Base-by-base conservation (phyloP, 2,329 filamentous ascomycete genomes). In the Cadophora gregata region DNA sequence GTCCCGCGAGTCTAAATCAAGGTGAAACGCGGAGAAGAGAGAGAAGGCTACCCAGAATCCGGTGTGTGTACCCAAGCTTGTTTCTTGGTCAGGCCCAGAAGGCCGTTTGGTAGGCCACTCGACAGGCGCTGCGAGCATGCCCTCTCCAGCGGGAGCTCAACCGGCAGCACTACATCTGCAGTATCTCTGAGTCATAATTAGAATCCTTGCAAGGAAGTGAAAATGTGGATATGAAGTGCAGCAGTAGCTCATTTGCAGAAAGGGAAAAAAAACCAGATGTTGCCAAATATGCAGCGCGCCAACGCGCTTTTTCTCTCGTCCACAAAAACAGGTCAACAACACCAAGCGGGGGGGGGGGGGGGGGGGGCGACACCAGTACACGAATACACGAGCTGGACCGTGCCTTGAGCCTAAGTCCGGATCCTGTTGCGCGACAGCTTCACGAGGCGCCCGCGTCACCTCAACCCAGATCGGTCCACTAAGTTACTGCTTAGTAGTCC, bases 21-120 rank as follows among this genome's bases (percentile, higher is more conserved):
- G 45, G n/a, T 75, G 72, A 76, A 75, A 77, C 74, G 69, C 69
- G 72, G 71, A 74, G 70, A 72, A 67, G 60, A 48, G 50, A 66
- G 62, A 53, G 65, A 65, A 65, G 64, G 62, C 61, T 63, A 63
- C 64, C 45, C 65, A 59, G 48, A 42, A 27, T 69, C 59, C 42
- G 62, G 36, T 64, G 67, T 60, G 56, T 64, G 60, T 67, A 67
- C 56, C 62, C 66, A 65, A 69, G 59, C 62, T 63, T 68, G 74
- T 77, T 77, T 77, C 75, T 77, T 75, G 75, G 75, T 77, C 74
- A 68, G 68, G 69, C 71, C 73, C 73, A 64, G 38, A 42, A 19
- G 72, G 67, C 74, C 72, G 68, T 65, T 72, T 75, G 74, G 75
- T 74, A 75, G 72, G 75, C 71, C 70, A 73, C 65, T 74, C 72